These are phyloP conservation scores for Arthrobotrys entomopaga DNA, from an alignment of 2,329 filamentous ascomycete species.

Conservation along the genomic window DNA sequence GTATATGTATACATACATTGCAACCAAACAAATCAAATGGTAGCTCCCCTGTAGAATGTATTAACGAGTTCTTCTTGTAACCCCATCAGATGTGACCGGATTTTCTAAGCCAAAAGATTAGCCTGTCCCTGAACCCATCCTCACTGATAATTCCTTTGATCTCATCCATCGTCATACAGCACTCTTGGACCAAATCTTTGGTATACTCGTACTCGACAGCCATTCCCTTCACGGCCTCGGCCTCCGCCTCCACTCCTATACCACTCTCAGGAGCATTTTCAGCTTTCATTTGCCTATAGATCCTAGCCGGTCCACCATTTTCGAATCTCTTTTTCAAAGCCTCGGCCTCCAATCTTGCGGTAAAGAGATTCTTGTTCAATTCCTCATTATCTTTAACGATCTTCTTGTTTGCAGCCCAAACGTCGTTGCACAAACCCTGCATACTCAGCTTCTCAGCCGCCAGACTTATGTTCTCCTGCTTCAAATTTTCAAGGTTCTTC, in stretches of 20 bases:
- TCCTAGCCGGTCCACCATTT: conserved; percentile 1
- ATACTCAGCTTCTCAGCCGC: conserved; percentile 11
- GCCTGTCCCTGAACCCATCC: conserved; percentile 2
- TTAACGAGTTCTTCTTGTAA: neutral
- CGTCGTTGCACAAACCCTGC: conserved; percentile 9
- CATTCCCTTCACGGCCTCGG: neutral
- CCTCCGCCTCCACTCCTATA: neutral
- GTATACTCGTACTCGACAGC: neutral
- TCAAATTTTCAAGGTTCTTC: neutral
- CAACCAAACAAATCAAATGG: too few relatives aligned
- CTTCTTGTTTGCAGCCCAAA: conserved; percentile 2
- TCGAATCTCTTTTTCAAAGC: conserved; percentile 22
- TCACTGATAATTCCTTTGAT: conserved; percentile 14
- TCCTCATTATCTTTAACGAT: conserved; percentile 2
- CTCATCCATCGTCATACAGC: conserved; percentile 21
- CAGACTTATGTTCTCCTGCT: neutral
- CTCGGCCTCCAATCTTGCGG: conserved; percentile 13
- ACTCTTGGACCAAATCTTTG: conserved; percentile 8
- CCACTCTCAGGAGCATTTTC: neutral
- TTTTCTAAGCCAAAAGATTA: conserved; percentile 12
- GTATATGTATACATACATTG: too few relatives aligned
- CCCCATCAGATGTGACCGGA: neutral
- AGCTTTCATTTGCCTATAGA: conserved; percentile 10
- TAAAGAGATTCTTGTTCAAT: conserved; percentile 24
- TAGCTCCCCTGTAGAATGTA: too few relatives aligned